Evolutionary conservation across 1,139 yeast species (phyloP), one percentile per base, ranked within the genome.

Genomic region (Scheffersomyces illinoinensis): DNA sequence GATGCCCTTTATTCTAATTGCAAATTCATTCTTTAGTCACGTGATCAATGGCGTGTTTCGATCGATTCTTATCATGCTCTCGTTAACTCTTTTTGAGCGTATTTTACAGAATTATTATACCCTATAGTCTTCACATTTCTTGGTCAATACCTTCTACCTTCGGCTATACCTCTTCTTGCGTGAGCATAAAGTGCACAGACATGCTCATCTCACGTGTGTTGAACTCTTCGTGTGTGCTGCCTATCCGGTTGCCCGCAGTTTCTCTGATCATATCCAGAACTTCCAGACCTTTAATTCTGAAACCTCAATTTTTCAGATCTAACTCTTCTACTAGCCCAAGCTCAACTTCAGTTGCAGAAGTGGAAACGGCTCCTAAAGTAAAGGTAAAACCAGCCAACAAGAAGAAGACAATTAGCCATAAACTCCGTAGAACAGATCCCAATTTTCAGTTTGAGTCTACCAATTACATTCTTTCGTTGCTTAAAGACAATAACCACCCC

Each of bases 391-490:
- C 21, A 17, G 24, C 21, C 18, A 24, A 20, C 64, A 71, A 71
- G 57, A 71, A 70, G 61, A 72, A 71, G 60, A 65, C 66, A 7
- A 67, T 68, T 4, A 68, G 71, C 14, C 75, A 72, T 60, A 68
- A 72, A 53, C 65, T 75, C 23, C 67, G 78, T 33, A 61, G 75
- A 54, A 59, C 73, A 12, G 74, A 72, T 58, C 70, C 72, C 3
- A 61, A 57, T 10, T 65, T 65, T 52, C 65, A 64, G 43, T 61
- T 63, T 50, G 69, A 69, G 57, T 68, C 74, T 18, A 69, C 72
- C 12, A 67, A 58, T 56, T 66, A 67, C 50, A 72, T 76, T 4
- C 64, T 75, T 21, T 70, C 77, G 2, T 66, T 76, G 4, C 66
- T 76, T 52, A 72, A 71, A 47, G 71, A 69, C 49, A 70, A 69